Base-by-base conservation (phyloP, 2,329 filamentous ascomycete species). In the Diaporthe humulicola region DNA sequence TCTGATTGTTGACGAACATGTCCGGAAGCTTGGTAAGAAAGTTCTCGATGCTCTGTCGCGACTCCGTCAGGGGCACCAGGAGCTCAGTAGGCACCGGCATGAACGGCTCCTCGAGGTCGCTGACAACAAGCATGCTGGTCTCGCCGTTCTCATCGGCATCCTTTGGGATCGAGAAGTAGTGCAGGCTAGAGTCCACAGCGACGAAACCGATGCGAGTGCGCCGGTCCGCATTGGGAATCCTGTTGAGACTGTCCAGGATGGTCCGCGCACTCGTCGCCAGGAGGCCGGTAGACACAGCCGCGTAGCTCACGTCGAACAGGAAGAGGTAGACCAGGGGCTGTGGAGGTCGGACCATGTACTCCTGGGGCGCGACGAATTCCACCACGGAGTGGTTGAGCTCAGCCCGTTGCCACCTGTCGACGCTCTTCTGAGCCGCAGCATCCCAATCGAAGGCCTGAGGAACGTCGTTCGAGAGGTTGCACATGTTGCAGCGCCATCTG, bases 401-500 rank as follows among this genome's bases (percentile, higher is more conserved):
- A 52, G 95, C 90, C 79, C 97, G 90, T 83, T 97, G 93, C 94
- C 97, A 98, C 81, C 97, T 89, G 83, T 99, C 96, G 69, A 97
- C 93, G 70, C 92, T 94, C 87, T 98, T 96, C 85, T 98, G 96
- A 72, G 95, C 89, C 58, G 95, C 93, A 45, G 95, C 93, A 85
- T 99, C 97, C 97, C 97, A 99, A 83, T 99, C 97, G 79, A 99
- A 99, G 50, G 96, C 96, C 85, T 99, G 97, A n/a, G 97, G 97
- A 52, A 98, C 96, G 80, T 99, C 97, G 83, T 99, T 99, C 79
- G 96, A 98, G 78, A 99, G 88, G 84, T 98, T 98, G 85, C 97
- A 99, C 96, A 99, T 98, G 86, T 99, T 99, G 87, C 97, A 99
- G 81, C 96, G 93, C 97, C 97, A 99, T 82, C 97, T 91, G 86